A percentile compares a stretch with the other conserved stretches of the same genome.
Conservation (phyloP, 169 alveolate species). For the Cystoisospora suis region DNA sequence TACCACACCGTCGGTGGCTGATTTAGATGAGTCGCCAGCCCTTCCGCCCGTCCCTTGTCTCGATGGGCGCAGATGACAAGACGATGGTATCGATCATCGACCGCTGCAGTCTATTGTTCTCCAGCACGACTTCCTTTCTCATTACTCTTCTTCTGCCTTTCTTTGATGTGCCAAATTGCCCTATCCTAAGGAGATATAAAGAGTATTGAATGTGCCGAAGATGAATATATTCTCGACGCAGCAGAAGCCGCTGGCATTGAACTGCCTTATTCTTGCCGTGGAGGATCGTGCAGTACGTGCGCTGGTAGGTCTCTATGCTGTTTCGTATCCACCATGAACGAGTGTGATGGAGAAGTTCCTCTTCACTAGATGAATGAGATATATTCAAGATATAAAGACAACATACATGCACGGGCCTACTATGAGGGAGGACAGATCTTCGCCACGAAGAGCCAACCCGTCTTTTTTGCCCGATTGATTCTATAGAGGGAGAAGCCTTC, state of each 20-base stretch:
- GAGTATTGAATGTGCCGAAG: slow-evolving; percentile 79
- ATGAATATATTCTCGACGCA: slow-evolving; percentile 85
- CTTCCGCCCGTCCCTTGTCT: too few relatives aligned
- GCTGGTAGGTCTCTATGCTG: slow-evolving; percentile 61
- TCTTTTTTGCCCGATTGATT: neutral
- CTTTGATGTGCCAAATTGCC: neutral
- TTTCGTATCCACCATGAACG: too few relatives aligned
- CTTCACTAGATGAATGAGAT: too few relatives aligned
- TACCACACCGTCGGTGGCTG: neutral
- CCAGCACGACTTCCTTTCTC: neutral
- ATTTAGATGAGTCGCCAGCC: too few relatives aligned
- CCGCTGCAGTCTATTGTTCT: neutral
- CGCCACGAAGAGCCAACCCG: neutral
- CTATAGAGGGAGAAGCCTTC: neutral
- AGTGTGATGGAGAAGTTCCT: too few relatives aligned
- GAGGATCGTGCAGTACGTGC: slow-evolving; percentile 88
- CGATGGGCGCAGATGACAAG: too few relatives aligned
- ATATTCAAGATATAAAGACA: too few relatives aligned
- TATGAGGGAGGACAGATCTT: too few relatives aligned
- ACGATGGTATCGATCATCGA: too few relatives aligned
- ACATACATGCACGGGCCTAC: too few relatives aligned
- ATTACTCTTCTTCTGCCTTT: neutral
- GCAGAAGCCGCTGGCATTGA: slow-evolving; percentile 86
- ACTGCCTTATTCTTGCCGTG: slow-evolving; percentile 87
- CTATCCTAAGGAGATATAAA: slow-evolving; percentile 74